These are phyloP conservation scores for Poa pratensis DNA, from an alignment of 176 grass and related monocot species.

Conservation along the genomic window DNA sequence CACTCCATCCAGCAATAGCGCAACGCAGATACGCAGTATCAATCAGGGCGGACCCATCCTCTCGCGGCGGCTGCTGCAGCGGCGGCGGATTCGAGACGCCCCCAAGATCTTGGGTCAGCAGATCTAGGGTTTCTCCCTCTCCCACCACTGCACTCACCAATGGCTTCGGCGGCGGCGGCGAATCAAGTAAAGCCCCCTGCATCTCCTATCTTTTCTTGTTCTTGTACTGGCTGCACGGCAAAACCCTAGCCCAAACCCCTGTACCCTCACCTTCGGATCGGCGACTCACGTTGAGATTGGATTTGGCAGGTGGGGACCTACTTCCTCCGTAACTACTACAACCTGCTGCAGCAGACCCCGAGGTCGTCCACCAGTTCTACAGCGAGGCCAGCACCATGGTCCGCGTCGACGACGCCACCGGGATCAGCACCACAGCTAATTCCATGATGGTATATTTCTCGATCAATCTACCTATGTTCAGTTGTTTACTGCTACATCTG, in stretches of 20 bases:
- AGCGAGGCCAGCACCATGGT: conserved; percentile 82
- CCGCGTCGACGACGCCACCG: conserved; percentile 64
- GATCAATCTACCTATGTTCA: background rate
- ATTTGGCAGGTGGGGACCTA: conserved; percentile 75
- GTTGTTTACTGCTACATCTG: background rate
- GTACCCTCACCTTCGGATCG: background rate
- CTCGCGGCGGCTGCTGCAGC: conserved; percentile 3
- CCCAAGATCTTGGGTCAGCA: background rate
- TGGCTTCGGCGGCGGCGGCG: conserved; percentile 55
- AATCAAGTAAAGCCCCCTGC: conserved; percentile 26
- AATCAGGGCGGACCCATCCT: conserved; percentile 22
- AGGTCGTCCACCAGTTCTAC: conserved; percentile 92
- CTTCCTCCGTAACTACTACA: conserved; percentile 86
- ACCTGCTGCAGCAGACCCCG: conserved; percentile 71
- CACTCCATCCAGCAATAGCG: background rate
- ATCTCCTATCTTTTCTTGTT: background rate
- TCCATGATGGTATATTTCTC: conserved; percentile 57
- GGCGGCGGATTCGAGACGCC: background rate
- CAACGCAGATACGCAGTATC: background rate
- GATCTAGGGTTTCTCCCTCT: conserved; percentile 55
- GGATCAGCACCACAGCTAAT: conserved; percentile 52
- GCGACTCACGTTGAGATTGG: background rate
- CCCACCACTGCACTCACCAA: background rate
- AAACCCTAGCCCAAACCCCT: conserved; percentile 23
- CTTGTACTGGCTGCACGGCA: background rate